Base-by-base conservation (phyloP, 192 early-diverging fungal species). In the Coemansia javaensis region DNA sequence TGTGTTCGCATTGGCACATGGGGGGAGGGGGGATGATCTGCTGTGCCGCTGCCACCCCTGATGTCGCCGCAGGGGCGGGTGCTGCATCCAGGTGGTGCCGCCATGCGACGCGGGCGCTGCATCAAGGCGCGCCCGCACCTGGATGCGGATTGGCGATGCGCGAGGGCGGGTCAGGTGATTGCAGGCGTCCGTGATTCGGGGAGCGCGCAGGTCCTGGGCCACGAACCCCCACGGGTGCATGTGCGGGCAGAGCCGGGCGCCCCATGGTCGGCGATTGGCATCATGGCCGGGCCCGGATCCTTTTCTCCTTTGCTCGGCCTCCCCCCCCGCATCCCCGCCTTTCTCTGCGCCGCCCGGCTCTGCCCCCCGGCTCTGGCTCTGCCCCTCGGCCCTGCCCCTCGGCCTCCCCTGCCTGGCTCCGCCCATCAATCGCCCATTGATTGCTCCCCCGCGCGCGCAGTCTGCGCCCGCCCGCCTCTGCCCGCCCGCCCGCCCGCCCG, bases 101-200 rank as follows among this genome's bases (percentile, higher is more conserved):
- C n/a, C n/a, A n/a, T n/a, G n/a, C n/a, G n/a, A n/a, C n/a, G n/a
- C n/a, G n/a, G n/a, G n/a, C n/a, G n/a, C n/a, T n/a, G n/a, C n/a
- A n/a, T n/a, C n/a, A n/a, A n/a, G n/a, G n/a, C n/a, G n/a, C n/a
- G n/a, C n/a, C n/a, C n/a, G n/a, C 15, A 17, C 25, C n/a, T 27
- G 32, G 28, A 25, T 15, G 47, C 40, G 40, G 61, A 64, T 64
- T 64, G 61, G 61, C 53, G 49, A n/a, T 27, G 34, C 18, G 34
- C 16, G n/a, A n/a, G n/a, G 21, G 11, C 40, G 23, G 43, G 63
- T 65, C 63, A 65, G 40, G 49, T 65, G 63, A 65, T 24, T 35
- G 53, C 47, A 40, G 40, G 23, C n/a, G 32, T 22, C 27, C 20
- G 22, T 55, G 61, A 64, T 64, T 56, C 43, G 49, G 51, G 63